These are phyloP conservation scores for Aristolochia fimbriata DNA, from an alignment of 164 flowering plant species.

Conservation along the genomic window DNA sequence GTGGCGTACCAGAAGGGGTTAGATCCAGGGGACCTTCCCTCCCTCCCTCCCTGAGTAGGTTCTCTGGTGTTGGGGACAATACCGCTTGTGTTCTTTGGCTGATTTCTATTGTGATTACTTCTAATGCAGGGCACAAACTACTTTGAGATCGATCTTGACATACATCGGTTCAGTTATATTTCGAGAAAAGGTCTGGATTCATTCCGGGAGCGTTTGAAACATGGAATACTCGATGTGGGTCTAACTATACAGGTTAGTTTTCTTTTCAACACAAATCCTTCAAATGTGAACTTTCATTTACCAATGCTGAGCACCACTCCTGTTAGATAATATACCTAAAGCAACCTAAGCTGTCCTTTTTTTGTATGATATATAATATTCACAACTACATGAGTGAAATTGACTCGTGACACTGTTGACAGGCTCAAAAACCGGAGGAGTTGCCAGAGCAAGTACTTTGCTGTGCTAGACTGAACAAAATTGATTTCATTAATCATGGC, in stretches of 20 bases:
- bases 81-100: no score
- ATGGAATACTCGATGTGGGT: slow-evolving; percentile 76
- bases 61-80: no score
- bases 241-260: slow-evolving; percentile 78
- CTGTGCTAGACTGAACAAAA: slow-evolving; percentile 68
- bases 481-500: slow-evolving; percentile 69
- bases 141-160: slow-evolving; percentile 93
- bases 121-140: slow-evolving; percentile 69
- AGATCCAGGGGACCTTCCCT: no score
- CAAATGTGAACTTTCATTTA: no score
- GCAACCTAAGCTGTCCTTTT: no score
- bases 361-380: no score
- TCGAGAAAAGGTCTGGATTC: slow-evolving; percentile 92
- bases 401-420: slow-evolving; percentile 5
- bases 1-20: no score
- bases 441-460: slow-evolving; percentile 82
- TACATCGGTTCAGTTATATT: slow-evolving; percentile 92
- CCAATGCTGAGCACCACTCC: no score
- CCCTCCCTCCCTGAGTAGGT: no score
- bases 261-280: no score
- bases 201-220: slow-evolving; percentile 65
- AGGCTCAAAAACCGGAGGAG: slow-evolving; percentile 94
- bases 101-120: not conserved
- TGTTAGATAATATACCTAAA: no score
- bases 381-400: no score